Percentiles rank a stretch among this genome's conserved stretches.
These are phyloP conservation scores for Excoecaria cochinchinensis DNA, from an alignment of 345 rosid species.

Conservation along the genomic window DNA sequence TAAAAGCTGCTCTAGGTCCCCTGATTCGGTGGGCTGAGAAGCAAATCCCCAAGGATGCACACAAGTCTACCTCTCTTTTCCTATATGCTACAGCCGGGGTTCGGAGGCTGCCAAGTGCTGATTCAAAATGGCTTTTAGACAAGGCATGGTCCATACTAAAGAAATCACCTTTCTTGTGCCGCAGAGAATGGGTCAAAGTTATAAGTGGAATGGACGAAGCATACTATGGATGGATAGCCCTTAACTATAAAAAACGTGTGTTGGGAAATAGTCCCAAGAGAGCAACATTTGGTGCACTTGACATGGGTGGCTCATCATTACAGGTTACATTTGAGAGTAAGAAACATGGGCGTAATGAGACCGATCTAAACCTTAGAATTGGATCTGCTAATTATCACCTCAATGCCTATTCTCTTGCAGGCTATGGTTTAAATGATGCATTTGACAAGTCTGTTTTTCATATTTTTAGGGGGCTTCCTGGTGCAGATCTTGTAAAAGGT, in stretches of 20 bases:
- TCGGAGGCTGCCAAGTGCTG: conserved; percentile 70
- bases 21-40: conserved; percentile 86
- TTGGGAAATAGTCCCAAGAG: conserved; percentile 68
- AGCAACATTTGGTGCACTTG: conserved; percentile 92
- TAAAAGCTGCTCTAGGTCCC: conserved; percentile 76
- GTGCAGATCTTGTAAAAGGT: conserved; percentile 37
- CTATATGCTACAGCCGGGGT: conserved; percentile 98
- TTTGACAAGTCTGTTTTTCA: conserved; percentile 83
- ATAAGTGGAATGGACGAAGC: conserved; percentile 96
- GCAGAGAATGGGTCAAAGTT: conserved; percentile 75
- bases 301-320: conserved; percentile 96
- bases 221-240: conserved; percentile 93
- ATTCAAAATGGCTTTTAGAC: conserved; percentile 91
- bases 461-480: conserved; percentile 49
- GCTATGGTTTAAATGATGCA: conserved; percentile 98
- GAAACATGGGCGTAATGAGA: conserved; percentile 49
- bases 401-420: conserved; percentile 92
- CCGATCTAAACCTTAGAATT: conserved; percentile 69
- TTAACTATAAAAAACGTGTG: conserved; percentile 68
- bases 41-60: conserved; percentile 83
- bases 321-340: conserved; percentile 94
- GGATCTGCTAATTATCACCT: conserved; percentile 80
- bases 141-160: conserved; percentile 80
- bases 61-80: conserved; percentile 75
- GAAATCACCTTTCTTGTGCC: conserved; percentile 69